These are phyloP conservation scores for Neofusicoccum sp. DNA, from an alignment of 2,329 filamentous ascomycete genomes.

Conservation along the genomic window DNA sequence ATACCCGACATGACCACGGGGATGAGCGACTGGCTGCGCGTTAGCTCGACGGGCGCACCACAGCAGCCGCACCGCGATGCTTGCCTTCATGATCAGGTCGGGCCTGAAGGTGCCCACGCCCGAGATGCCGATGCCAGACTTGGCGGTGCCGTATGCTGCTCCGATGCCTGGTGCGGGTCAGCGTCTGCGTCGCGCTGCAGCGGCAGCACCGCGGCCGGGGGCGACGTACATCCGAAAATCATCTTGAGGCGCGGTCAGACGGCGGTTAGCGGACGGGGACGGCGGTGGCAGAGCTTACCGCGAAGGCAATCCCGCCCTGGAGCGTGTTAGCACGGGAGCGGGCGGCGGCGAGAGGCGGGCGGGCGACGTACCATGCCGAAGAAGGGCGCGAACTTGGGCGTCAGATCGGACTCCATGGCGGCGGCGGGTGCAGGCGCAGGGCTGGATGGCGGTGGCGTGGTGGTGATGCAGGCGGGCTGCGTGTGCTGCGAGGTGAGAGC, in stretches of 20 bases:
- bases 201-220: neutral
- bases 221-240: constrained; percentile 73
- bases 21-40: constrained; percentile 64
- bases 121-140: constrained; percentile 83
- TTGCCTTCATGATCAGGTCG: constrained; percentile 87
- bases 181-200: constrained; percentile 11
- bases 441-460: constrained; percentile 1
- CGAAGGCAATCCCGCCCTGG: constrained; percentile 73
- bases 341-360: neutral
- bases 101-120: constrained; percentile 82
- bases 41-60: neutral
- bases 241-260: constrained; percentile 47
- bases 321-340: constrained; percentile 33
- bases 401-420: constrained; percentile 50
- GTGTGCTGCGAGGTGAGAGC: neutral
- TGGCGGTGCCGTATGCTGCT: constrained; percentile 83
- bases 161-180: constrained; percentile 56
- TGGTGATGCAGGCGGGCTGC: constrained; percentile 2
- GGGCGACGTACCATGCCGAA: constrained; percentile 72
- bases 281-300: constrained; percentile 43
- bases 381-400: constrained; percentile 83
- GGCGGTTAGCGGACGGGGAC: constrained; percentile 22
- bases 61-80: constrained; percentile 22
- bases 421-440: neutral
- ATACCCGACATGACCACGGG: constrained; percentile 99